Base-by-base conservation (phyloP, 148 eudicot species). In the Rhododendron kiyosumense region DNA sequence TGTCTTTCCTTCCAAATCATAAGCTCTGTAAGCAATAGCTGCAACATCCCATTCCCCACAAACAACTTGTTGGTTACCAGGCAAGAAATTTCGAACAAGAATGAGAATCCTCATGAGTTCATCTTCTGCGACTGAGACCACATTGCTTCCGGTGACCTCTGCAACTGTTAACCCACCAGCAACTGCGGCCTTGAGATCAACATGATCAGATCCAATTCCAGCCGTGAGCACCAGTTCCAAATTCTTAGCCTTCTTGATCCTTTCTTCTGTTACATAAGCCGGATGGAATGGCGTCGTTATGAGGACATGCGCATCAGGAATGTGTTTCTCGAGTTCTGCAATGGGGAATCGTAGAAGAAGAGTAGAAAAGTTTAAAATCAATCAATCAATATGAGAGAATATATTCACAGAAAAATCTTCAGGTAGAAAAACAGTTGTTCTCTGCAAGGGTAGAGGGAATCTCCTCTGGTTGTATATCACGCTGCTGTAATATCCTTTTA, bases 241-340 rank as follows among this genome's bases (percentile, higher is more conserved):
- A 86, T 97, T 97, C 80, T 97, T 94, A 7, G 99, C 99, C 79
- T 46, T 93, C 80, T 95, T 95, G 54, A 97, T 97, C 61, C 99
- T 91, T 85, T 97, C 99, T 51, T 94, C 98, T 14, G 99, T 97
- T 20, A 97, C 98, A 79, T 97, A 97, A 69, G 98, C 99, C 2
- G 99, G 99, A 85, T 97, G 99, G 87, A 97, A 97, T 1, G 99
- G 99, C 36, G 99, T 97, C 2, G 92, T 90, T 83, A 97, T 97
- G 82, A 97, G 92, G 87, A 97, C 98, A 59, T 97, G 94, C 52
- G 94, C 93, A 89, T 97, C 99, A 5, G 94, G 90, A 46, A 97
- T 95, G 84, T 95, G 99, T 85, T 93, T 95, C 92, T 97, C 99
- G 1, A 97, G 98, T 80, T 97, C 99, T 97, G 95, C 85, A 88